Evolutionary conservation across 164 flowering plant species (phyloP), one percentile per base, ranked within the genome.

Genomic region (Malania oleifera): DNA sequence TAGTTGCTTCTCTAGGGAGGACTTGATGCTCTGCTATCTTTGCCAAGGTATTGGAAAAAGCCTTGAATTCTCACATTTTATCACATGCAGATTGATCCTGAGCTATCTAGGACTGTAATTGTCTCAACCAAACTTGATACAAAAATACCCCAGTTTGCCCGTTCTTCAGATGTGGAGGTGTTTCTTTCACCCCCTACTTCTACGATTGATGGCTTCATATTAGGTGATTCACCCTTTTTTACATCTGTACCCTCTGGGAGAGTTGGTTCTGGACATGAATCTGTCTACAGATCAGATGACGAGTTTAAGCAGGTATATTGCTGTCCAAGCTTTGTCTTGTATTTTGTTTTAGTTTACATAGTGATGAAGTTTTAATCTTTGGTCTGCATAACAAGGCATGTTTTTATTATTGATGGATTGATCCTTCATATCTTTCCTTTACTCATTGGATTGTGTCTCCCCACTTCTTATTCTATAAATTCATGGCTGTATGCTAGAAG

Each of bases 181-280:
- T 93, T 93, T 64, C 91, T 93, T 65, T 80, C 85, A 50, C 98
- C 98, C 3, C 96, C 96, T 61, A 69, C 88, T 46, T 73, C 78
- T 72, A 74, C 89, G 17, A 88, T 93, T 65, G 96, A 93, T 70
- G 91, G 95, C 29, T 85, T 82, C 78, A 79, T 89, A 65, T 72
- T 93, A 65, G 98, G 98, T 5, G 92, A 82, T 64, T 85, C 96
- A 13, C 98, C 98, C 5, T 93, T 93, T 67, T 93, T 93, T 67
- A 93, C 98, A 4, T 93, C 98, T 37, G 98, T 93, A 60, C 98
- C 98, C 50, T 92, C 98, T 51, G 98, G 98, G 76, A 84, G 98
- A 76, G 98, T 93, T 67, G 98, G 98, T 57, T 64, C 79, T 64
- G 95, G 84, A 20, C 89, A 65, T 69, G 96, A 84, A 68, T 78